Evolutionary conservation across 495 filamentous ascomycete species (phyloP).

Genomic region (Cenococcum geophilum): DNA sequence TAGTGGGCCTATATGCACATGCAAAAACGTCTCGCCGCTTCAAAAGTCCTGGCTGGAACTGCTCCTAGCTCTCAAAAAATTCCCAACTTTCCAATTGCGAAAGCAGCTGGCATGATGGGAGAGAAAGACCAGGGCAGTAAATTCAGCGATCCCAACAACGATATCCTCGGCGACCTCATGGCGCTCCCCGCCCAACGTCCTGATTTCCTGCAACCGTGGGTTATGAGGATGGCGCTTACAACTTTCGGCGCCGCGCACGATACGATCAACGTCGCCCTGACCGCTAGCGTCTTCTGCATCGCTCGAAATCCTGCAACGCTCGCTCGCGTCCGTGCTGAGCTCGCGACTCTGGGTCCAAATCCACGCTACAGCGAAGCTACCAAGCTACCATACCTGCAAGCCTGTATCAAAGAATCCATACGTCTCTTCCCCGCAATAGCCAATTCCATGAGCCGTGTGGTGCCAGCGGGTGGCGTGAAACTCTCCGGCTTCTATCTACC

Average conservation of each 20-base stretch:
- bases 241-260: constrained; percentile 3
- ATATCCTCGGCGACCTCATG: neutral
- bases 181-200: neutral
- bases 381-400: neutral
- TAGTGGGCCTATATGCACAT: neutral
- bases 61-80: neutral
- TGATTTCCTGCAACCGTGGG: neutral
- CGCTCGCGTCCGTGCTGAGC: neutral
- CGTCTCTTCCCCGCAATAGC: neutral
- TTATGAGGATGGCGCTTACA: neutral
- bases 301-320: neutral
- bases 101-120: neutral
- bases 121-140: neutral
- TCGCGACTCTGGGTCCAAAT: neutral
- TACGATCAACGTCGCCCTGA: neutral
- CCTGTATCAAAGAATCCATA: neutral
- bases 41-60: neutral
- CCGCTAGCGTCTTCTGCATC: neutral
- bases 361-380: neutral
- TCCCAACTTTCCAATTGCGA: neutral
- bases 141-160: neutral
- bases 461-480: neutral
- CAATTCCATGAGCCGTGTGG: neutral
- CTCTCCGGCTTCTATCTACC: neutral
- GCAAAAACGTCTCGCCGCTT: neutral